These are phyloP conservation scores for Schizosaccharomyces pombe DNA, from an alignment of 805 yeast genomes.

Conservation along the genomic window DNA sequence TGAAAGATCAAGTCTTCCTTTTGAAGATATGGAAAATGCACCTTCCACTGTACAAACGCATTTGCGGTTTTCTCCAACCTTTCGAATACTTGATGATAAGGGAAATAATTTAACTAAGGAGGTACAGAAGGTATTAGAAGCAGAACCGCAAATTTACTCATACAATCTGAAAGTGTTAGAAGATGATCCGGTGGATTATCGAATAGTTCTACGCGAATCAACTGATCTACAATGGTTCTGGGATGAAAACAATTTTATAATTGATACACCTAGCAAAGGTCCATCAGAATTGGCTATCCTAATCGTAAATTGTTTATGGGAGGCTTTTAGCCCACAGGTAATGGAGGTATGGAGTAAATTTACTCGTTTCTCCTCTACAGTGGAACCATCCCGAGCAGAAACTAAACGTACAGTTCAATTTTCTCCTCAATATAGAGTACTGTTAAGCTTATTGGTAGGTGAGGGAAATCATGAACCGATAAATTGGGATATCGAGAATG, in stretches of 20 bases:
- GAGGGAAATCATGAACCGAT: constrained; percentile 32
- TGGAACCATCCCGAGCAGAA: not conserved
- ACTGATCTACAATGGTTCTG: not conserved
- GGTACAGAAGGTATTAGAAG: not conserved
- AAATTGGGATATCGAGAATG: constrained; percentile 47
- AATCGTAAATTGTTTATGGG: not conserved
- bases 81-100: not conserved
- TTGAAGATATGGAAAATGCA: not conserved
- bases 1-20: not conserved
- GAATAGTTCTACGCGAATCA: not conserved
- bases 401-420: not conserved
- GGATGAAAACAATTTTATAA: not conserved
- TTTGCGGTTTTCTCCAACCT: not conserved
- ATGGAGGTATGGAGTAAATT: not conserved
- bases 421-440: not conserved
- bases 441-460: constrained; percentile 31
- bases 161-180: not conserved
- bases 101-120: not conserved
- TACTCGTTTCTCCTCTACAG: not conserved
- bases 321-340: not conserved
- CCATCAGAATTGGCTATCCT: too few relatives aligned
- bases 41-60: not conserved
- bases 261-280: too few relatives aligned
- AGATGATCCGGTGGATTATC: not conserved
- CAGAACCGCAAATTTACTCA: not conserved